Percentiles rank a stretch among this genome's conserved stretches.
Conservation (phyloP, 306 rosid species). For the Begonia peltatifolia region DNA sequence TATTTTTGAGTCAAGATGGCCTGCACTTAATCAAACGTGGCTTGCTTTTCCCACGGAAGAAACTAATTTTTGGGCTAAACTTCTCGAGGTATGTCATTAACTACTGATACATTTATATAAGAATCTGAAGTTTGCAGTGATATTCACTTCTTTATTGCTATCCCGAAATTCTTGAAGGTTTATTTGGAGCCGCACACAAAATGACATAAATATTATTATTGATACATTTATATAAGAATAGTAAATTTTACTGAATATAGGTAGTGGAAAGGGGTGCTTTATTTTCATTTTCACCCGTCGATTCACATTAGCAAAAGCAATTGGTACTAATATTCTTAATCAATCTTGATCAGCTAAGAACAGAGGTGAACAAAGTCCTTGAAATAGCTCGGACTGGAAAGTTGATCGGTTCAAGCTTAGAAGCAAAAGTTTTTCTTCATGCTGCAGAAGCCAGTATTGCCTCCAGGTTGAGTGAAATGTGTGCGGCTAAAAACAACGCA, state of each 20-base stretch:
- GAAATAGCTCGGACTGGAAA: constrained; percentile 73
- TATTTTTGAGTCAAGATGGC: constrained; percentile 93
- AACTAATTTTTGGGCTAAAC: constrained; percentile 57
- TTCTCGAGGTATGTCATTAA: constrained; percentile 62
- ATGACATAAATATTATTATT: no score
- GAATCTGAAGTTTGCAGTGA: no score
- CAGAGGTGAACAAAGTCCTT: constrained; percentile 82
- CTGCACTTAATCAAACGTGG: constrained; percentile 54
- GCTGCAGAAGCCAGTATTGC: constrained; percentile 41
- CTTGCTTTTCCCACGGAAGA: constrained; percentile 59
- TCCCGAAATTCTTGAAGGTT: no score
- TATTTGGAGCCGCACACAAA: no score
- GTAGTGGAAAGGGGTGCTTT: no score
- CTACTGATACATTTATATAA: no score
- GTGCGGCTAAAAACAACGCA: constrained; percentile 45
- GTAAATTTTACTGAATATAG: no score
- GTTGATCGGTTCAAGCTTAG: constrained; percentile 84
- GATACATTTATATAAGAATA: no score
- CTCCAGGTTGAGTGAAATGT: constrained; percentile 49
- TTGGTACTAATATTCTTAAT: no score
- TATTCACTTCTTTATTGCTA: no score
- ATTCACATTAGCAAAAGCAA: no score
- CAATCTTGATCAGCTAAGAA: constrained; percentile 56
- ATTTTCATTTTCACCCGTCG: no score
- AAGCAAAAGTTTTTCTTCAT: constrained; percentile 70